Evolutionary conservation across 2,329 filamentous ascomycete genomes (phyloP).

Genomic region (Colletotrichum camelliae): DNA sequence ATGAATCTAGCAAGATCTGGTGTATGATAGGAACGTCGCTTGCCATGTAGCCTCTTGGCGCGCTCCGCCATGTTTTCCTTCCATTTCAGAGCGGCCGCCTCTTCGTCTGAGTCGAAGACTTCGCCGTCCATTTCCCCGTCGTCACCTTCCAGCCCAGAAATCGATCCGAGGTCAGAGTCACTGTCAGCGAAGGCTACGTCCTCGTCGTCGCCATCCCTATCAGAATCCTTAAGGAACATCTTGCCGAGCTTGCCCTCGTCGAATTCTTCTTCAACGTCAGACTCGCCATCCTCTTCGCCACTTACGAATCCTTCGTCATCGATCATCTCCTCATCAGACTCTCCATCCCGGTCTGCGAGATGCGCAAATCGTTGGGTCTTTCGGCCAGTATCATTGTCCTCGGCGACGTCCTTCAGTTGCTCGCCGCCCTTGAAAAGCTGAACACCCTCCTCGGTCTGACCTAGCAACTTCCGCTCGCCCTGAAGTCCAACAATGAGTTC

Average conservation of each 20-base stretch:
- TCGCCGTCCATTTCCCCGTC: constrained; percentile 50
- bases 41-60: constrained; percentile 73
- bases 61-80: constrained; percentile 85
- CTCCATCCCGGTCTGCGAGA: constrained; percentile 65
- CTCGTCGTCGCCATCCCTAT: constrained; percentile 62
- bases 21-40: constrained; percentile 75
- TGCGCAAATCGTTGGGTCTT: constrained; percentile 64
- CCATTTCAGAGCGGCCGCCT: constrained; percentile 80
- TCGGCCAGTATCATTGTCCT: constrained; percentile 62
- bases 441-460: constrained; percentile 81
- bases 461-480: constrained; percentile 79
- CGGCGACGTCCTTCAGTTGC: constrained; percentile 62
- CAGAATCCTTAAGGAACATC: constrained; percentile 60
- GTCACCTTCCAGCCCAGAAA: constrained; percentile 65
- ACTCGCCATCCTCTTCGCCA: constrained; percentile 56
- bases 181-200: constrained; percentile 94
- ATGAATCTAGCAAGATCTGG: constrained; percentile 85
- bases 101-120: constrained; percentile 66
- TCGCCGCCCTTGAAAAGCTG: constrained; percentile 84
- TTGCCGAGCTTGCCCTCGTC: constrained; percentile 65
- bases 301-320: constrained; percentile 61
- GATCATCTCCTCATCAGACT: constrained; percentile 39
- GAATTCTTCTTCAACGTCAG: constrained; percentile 62
- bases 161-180: constrained; percentile 92
- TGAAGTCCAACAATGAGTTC: constrained; percentile 93